phyloP scores from a whole-genome alignment of 2,329 filamentous ascomycete species.

The Arthrinium phaeospermum region DNA sequence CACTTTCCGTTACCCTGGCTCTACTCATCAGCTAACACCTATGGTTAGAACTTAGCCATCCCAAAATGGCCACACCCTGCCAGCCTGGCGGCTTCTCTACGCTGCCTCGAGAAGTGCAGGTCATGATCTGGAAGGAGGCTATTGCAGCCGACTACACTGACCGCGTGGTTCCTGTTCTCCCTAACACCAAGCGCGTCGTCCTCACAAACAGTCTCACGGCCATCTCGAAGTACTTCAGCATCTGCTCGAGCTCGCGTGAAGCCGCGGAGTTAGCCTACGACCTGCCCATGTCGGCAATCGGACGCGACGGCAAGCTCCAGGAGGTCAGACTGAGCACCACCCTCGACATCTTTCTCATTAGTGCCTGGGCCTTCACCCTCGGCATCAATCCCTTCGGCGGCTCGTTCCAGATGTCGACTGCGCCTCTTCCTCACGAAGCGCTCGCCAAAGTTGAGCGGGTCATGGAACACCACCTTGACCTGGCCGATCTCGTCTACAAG shows the following conservation, averaged over 20 bases:
- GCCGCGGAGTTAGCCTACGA: neutral
- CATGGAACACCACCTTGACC: neutral
- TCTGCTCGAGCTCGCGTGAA: neutral
- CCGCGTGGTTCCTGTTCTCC: neutral
- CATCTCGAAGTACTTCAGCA: neutral
- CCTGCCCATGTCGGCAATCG: neutral
- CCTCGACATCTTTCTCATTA: neutral
- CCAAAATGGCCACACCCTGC: neutral
- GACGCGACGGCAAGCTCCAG: neutral
- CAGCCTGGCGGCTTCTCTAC: neutral
- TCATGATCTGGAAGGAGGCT: neutral
- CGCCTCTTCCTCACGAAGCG: neutral
- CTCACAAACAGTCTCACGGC: neutral
- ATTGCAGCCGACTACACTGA: neutral
- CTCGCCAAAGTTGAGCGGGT: neutral
- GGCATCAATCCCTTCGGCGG: neutral
- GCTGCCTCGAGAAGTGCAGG: neutral
- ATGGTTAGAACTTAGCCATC: too few species aligned
- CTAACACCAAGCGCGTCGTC: neutral
- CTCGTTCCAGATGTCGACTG: neutral
- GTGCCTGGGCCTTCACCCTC: neutral
- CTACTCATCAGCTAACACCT: neutral
- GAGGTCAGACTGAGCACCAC: neutral
- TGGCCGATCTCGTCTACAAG: too few species aligned
- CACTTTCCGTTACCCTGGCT: neutral